Percentiles rank a stretch among this genome's conserved stretches.
Evolutionary conservation across 768 basidiomycete genomes (phyloP).

Genomic region (Boletus rex-veris): DNA sequence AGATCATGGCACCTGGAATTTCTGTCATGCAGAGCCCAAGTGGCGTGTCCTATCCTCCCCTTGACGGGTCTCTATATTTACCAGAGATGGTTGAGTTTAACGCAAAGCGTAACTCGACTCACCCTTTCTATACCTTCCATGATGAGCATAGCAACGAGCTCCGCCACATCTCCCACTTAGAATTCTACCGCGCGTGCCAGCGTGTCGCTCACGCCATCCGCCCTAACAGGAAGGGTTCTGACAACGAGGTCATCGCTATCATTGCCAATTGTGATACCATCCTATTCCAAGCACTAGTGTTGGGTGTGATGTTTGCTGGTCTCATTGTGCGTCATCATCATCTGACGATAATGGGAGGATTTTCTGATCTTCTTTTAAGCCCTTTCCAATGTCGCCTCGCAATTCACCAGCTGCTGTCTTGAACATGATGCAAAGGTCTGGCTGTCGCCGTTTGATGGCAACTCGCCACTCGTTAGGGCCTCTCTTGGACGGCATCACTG

Average conservation of each 20-base stretch:
- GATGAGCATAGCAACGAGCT: conserved; percentile 16
- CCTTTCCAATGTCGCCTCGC: conserved; percentile 36
- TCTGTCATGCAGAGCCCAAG: no score
- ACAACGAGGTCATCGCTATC: conserved; percentile 37
- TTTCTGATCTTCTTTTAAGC: conserved; percentile 7
- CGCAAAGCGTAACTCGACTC: conserved; percentile 32
- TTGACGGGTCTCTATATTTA: conserved; percentile 32
- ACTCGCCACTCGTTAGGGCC: conserved; percentile 29
- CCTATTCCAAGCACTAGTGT: conserved; percentile 40
- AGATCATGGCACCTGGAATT: no score
- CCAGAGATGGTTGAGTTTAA: conserved; percentile 23
- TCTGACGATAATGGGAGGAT: background rate
- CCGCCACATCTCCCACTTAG: conserved; percentile 36
- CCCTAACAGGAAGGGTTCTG: conserved; percentile 30
- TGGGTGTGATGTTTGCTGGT: conserved; percentile 27
- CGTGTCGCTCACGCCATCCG: conserved; percentile 40
- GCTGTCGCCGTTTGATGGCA: conserved; percentile 38
- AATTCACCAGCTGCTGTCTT: conserved; percentile 36
- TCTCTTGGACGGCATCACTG: conserved; percentile 30
- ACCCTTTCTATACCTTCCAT: conserved; percentile 32
- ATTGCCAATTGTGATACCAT: conserved; percentile 38
- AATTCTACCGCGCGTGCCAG: conserved; percentile 45
- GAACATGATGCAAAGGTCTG: conserved; percentile 35
- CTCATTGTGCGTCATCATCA: background rate
- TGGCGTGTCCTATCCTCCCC: conserved; percentile 18